phyloP scores from a whole-genome alignment of 2,329 filamentous ascomycete species.

The Ilyonectria mors-panacis region DNA sequence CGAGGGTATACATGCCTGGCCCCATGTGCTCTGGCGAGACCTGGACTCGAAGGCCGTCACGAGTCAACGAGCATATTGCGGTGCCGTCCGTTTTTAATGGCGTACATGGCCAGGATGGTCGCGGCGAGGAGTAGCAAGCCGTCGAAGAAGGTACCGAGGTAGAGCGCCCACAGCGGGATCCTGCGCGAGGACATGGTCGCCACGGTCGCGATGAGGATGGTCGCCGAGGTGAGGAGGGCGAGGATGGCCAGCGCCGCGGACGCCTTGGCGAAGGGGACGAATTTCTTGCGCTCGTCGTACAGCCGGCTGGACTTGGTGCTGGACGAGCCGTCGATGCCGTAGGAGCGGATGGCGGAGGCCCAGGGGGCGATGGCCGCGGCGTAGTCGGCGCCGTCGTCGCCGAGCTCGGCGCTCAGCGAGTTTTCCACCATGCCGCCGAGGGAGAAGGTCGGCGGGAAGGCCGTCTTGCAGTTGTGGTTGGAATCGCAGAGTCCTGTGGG shows the following conservation, averaged over 20 bases:
- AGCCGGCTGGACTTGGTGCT: constrained; percentile 9
- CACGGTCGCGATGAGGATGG: constrained; percentile 20
- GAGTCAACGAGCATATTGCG: constrained; percentile 7
- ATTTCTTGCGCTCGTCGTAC: constrained; percentile 12
- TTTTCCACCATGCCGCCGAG: constrained; percentile 33
- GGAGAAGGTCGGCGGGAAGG: constrained; percentile 31
- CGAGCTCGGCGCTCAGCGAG: constrained; percentile 29
- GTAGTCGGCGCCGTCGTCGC: constrained; percentile 12
- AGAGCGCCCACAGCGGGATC: constrained; percentile 29
- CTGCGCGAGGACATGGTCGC: constrained; percentile 20
- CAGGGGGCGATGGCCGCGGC: constrained; percentile 26
- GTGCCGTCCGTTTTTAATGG: constrained; percentile 32
- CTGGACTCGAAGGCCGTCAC: too few relatives aligned
- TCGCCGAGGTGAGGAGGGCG: constrained; percentile 29
- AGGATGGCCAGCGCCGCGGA: constrained; percentile 35
- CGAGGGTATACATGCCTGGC: too few relatives aligned
- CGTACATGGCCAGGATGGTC: constrained; percentile 26
- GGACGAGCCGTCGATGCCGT: constrained; percentile 34
- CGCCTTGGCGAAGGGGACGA: constrained; percentile 32
- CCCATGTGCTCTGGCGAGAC: too few relatives aligned
- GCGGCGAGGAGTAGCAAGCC: constrained; percentile 28
- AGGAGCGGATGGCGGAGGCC: constrained; percentile 21
- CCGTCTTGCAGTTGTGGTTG: constrained; percentile 28
- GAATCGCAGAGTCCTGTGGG: constrained; percentile 28
- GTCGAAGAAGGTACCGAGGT: constrained; percentile 32